Evolutionary conservation across 306 rosid genomes (phyloP).

Genomic region (Malus sylvestris): DNA sequence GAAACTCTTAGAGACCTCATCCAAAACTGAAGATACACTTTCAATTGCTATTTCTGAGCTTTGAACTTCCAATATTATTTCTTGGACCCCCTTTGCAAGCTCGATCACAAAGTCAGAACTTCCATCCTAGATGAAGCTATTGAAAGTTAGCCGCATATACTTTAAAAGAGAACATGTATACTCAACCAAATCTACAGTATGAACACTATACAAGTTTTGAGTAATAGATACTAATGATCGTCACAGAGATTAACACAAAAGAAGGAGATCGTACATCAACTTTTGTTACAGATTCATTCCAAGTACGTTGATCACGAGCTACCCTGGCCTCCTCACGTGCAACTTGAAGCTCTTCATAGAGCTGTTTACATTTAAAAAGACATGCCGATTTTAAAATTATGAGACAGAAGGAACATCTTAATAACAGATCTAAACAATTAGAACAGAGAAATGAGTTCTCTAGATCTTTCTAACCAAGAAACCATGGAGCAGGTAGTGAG

Average conservation of each 20-base stretch:
- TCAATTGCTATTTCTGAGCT: conserved; percentile 44
- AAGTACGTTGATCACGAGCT: conserved; percentile 50
- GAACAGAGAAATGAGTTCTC: not conserved
- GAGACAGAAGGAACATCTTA: conserved; percentile 9
- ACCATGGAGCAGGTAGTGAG: not conserved
- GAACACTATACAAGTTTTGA: not conserved
- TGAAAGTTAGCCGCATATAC: conserved; percentile 20
- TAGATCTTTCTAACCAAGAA: not conserved
- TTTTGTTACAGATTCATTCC: conserved; percentile 30
- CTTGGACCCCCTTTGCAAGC: conserved; percentile 49
- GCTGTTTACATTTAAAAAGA: conserved; percentile 33
- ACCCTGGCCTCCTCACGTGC: conserved; percentile 61
- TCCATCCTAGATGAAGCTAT: conserved; percentile 46
- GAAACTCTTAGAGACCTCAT: conserved; percentile 52
- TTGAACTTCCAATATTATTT: conserved; percentile 50
- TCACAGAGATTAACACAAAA: not conserved
- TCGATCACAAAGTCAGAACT: conserved; percentile 33
- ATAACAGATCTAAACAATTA: conserved; percentile 2
- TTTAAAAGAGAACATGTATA: not conserved
- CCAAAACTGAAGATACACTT: conserved; percentile 42
- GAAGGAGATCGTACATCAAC: conserved; percentile 23
- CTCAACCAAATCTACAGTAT: not conserved
- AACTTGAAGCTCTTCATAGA: conserved; percentile 52
- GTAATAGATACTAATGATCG: conserved; percentile 10
- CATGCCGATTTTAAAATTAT: conserved; percentile 15